Evolutionary conservation across 495 filamentous ascomycete species (phyloP).

Genomic region (Lophiotrema nucula): DNA sequence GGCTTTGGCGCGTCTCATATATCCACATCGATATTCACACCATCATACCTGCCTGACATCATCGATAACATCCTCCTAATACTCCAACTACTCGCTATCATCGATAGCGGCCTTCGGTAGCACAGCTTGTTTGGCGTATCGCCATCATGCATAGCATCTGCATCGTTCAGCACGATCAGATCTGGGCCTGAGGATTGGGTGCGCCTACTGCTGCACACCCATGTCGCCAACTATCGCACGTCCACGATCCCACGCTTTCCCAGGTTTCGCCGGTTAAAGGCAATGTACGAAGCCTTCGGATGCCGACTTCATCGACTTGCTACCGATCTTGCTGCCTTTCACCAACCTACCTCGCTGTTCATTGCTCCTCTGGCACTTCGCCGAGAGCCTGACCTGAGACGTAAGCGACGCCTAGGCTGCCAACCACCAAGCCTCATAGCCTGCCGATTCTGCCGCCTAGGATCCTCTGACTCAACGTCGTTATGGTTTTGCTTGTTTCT

Average conservation of each 20-base stretch:
- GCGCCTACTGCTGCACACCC: conserved; percentile 19
- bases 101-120: not conserved
- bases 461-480: conserved; percentile 22
- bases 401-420: conserved; percentile 7
- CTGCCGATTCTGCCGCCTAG: conserved; percentile 9
- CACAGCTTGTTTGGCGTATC: conserved; percentile 17
- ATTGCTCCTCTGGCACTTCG: not conserved
- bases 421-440: not conserved
- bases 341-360: not conserved
- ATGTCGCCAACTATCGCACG: conserved; percentile 7
- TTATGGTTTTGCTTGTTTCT: conserved; percentile 12
- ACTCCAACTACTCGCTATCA: not conserved
- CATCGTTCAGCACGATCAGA: conserved; percentile 16
- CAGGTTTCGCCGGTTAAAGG: conserved; percentile 20
- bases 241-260: conserved; percentile 1
- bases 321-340: not conserved
- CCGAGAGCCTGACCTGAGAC: not conserved
- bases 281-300: conserved; percentile 7
- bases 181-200: conserved; percentile 9
- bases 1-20: conserved; percentile 13
- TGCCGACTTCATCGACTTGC: conserved; percentile 11
- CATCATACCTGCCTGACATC: conserved; percentile 1
- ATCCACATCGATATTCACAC: conserved; percentile 5
- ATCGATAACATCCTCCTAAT: conserved; percentile 7
- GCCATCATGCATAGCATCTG: conserved; percentile 13